Conservation (phyloP, 192 early-diverging fungal genomes). For the Rhizoclosmatium globosum region DNA sequence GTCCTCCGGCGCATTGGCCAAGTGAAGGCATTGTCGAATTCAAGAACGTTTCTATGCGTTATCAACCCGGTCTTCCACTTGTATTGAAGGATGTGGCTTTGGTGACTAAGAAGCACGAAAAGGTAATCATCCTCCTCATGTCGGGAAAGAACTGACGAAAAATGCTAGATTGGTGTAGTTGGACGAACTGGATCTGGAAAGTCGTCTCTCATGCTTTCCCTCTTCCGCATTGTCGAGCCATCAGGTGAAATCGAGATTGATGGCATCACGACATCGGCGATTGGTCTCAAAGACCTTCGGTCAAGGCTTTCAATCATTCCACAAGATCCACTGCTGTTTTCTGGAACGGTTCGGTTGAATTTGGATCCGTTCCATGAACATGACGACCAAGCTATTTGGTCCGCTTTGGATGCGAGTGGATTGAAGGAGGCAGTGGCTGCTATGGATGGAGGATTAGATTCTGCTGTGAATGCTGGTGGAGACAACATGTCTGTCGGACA, state of each 20-base stretch:
- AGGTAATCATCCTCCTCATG: slow-evolving; percentile 25
- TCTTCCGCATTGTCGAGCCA: slow-evolving; percentile 57
- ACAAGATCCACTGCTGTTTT: slow-evolving; percentile 65
- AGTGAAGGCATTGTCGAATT: slow-evolving; percentile 48
- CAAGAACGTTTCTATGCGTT: slow-evolving; percentile 49
- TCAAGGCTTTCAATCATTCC: slow-evolving; percentile 57
- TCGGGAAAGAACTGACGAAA: background rate
- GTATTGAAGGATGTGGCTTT: slow-evolving; percentile 52
- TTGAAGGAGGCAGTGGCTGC: slow-evolving; percentile 50
- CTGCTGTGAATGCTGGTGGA: slow-evolving; percentile 46
- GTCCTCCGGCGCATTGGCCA: slow-evolving; percentile 56
- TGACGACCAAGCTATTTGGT: slow-evolving; percentile 55
- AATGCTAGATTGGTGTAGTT: slow-evolving; percentile 41
- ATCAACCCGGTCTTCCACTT: slow-evolving; percentile 49
- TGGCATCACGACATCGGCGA: slow-evolving; percentile 65
- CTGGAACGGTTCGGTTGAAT: slow-evolving; percentile 57
- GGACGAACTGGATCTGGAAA: slow-evolving; percentile 64
- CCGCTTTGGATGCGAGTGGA: slow-evolving; percentile 44
- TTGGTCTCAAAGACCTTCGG: slow-evolving; percentile 46
- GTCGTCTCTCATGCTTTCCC: slow-evolving; percentile 46
- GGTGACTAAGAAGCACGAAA: slow-evolving; percentile 44
- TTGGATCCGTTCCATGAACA: slow-evolving; percentile 61
- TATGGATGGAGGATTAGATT: slow-evolving; percentile 48
- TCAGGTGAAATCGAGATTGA: slow-evolving; percentile 74
- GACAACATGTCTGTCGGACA: slow-evolving; percentile 58